Evolutionary conservation across 2,329 filamentous ascomycete genomes (phyloP).

Genomic region (Xenoacremonium recifei): DNA sequence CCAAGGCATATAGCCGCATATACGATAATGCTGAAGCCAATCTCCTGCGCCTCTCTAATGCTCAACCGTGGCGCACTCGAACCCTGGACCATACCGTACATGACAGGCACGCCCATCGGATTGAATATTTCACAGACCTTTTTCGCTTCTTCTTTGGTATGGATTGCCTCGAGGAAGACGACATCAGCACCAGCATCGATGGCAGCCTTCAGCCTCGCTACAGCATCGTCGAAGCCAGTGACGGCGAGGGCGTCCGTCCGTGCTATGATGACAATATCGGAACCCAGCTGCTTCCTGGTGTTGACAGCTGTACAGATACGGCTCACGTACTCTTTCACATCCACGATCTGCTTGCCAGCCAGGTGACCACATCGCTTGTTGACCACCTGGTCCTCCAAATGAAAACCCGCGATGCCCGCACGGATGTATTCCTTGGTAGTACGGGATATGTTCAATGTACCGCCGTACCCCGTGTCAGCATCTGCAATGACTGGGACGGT

Average conservation of each 20-base stretch:
- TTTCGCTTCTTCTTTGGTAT: not conserved
- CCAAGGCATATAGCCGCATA: not conserved
- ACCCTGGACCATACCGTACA: not conserved
- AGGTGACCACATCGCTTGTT: not conserved
- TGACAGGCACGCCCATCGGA: conserved; percentile 33
- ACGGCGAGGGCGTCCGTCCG: not conserved
- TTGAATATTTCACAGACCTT: not conserved
- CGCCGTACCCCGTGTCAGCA: not conserved
- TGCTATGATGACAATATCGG: conserved; percentile 11
- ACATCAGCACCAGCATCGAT: not conserved
- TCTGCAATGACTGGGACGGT: conserved; percentile 33
- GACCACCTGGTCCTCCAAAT: not conserved
- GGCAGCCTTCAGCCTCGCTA: not conserved
- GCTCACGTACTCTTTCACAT: not conserved
- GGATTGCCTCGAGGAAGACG: not conserved
- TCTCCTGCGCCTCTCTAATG: not conserved
- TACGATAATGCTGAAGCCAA: not conserved
- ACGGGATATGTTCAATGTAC: not conserved
- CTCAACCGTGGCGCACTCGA: not conserved
- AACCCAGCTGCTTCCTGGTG: conserved; percentile 31
- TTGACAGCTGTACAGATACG: not conserved
- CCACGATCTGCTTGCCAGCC: not conserved
- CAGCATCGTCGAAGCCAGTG: not conserved
- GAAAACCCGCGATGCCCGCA: not conserved
- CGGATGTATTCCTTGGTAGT: not conserved